A percentile compares a stretch with the other conserved stretches of the same genome.
phyloP scores from a whole-genome alignment of 305 asterid species.

The Ajuga reptans region DNA sequence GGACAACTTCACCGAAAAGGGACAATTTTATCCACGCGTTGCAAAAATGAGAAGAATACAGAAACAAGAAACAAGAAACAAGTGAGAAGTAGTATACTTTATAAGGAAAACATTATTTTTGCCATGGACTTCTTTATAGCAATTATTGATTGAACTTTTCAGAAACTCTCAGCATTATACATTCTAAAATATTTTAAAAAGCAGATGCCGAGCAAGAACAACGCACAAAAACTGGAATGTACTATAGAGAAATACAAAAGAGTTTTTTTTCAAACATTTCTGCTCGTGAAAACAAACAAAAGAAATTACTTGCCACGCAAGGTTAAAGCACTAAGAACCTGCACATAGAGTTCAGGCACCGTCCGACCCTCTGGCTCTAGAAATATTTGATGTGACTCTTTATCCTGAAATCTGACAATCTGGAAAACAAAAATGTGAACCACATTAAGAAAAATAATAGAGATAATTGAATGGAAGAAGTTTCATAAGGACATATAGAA shows the following conservation, averaged over 20 bases:
- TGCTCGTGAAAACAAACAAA: not conserved
- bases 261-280: constrained; percentile 3
- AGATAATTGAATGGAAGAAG: constrained; percentile 11
- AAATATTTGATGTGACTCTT: constrained; percentile 97
- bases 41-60: not conserved
- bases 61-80: not conserved
- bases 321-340: constrained; percentile 44
- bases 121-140: not conserved
- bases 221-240: not conserved
- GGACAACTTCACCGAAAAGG: too few relatives aligned
- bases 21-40: not conserved
- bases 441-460: constrained; percentile 14
- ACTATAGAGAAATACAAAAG: not conserved
- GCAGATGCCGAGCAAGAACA: constrained; percentile 11
- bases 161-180: not conserved
- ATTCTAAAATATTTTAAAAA: constrained; percentile 11
- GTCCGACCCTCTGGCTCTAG: constrained; percentile 97
- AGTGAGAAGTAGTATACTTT: not conserved
- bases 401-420: constrained; percentile 93
- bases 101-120: not conserved
- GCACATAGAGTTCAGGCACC: constrained; percentile 97
- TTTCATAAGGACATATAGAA: constrained; percentile 6
- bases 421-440: constrained; percentile 27
- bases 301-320: constrained; percentile 14
- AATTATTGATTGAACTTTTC: not conserved